Percentiles rank a stretch among this genome's conserved stretches.
phyloP scores from a whole-genome alignment of 2,329 filamentous ascomycete species.

The Penicillium brevicompactum region DNA sequence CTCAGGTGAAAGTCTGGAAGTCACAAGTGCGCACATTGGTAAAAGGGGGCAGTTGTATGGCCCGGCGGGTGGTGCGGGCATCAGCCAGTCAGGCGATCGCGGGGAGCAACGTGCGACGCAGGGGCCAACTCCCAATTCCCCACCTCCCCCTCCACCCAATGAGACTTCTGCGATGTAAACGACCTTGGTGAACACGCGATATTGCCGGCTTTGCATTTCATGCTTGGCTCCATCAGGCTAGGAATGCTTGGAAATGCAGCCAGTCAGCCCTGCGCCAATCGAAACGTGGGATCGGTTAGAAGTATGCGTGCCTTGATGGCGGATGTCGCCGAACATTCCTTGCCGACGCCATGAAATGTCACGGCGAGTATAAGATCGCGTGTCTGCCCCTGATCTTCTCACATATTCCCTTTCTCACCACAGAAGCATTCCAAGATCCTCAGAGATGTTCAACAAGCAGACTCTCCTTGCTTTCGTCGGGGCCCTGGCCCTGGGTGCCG shows the following conservation, averaged over 20 bases:
- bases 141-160: background rate
- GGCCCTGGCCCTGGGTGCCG: constrained; percentile 27
- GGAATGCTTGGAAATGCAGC: constrained; percentile 2
- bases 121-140: background rate
- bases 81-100: constrained; percentile 1
- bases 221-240: background rate
- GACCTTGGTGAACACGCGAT: background rate
- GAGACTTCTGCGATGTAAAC: background rate
- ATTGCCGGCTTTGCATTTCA: background rate
- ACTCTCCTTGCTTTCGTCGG: constrained; percentile 42
- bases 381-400: constrained; percentile 7
- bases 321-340: background rate
- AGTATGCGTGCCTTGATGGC: background rate
- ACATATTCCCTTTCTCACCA: constrained; percentile 4
- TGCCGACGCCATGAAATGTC: background rate
- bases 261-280: constrained; percentile 16
- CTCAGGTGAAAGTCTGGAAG: too few species aligned
- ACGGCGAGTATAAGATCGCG: constrained; percentile 22
- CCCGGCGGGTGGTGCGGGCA: background rate
- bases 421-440: background rate
- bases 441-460: constrained; percentile 54
- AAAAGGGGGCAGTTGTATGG: background rate
- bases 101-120: constrained; percentile 3
- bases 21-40: background rate
- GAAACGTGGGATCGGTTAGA: constrained; percentile 16